Conservation (phyloP, 495 filamentous ascomycete genomes). For the Annulohypoxylon moriforme region DNA sequence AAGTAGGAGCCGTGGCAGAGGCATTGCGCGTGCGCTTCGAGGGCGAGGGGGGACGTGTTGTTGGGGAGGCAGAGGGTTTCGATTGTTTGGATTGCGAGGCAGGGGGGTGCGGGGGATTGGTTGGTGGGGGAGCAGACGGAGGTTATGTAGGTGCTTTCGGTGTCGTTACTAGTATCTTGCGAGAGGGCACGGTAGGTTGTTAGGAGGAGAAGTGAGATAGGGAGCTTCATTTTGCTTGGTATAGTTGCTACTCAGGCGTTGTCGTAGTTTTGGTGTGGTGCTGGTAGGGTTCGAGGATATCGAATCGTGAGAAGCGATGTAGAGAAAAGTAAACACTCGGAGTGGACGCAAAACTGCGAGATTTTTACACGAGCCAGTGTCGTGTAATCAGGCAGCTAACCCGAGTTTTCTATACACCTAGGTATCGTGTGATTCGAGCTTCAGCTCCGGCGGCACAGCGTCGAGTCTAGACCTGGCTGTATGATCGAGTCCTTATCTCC, state of each 20-base stretch:
- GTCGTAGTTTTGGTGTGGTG: too few species aligned
- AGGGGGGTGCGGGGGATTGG: neutral
- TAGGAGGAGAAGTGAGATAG: neutral
- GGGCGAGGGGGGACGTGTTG: constrained; percentile 38
- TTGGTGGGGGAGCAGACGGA: neutral
- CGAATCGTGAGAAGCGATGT: neutral
- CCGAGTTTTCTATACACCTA: neutral
- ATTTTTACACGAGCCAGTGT: neutral
- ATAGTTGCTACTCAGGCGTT: too few species aligned
- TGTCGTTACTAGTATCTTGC: neutral
- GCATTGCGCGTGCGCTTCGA: constrained; percentile 55
- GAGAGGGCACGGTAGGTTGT: neutral
- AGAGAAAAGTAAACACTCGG: neutral
- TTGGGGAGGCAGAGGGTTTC: neutral
- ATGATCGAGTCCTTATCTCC: neutral
- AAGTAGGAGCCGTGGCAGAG: constrained; percentile 57
- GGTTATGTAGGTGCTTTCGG: neutral
- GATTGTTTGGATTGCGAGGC: neutral
- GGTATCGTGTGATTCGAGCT: neutral
- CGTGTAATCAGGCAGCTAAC: neutral
- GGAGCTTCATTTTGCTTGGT: neutral
- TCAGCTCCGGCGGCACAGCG: neutral
- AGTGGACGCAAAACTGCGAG: neutral
- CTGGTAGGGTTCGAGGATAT: neutral
- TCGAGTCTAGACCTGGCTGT: neutral